A percentile compares a stretch with the other conserved stretches of the same genome.
Conservation (phyloP, 2,329 filamentous ascomycete genomes). For the Phialophora macrospora region DNA sequence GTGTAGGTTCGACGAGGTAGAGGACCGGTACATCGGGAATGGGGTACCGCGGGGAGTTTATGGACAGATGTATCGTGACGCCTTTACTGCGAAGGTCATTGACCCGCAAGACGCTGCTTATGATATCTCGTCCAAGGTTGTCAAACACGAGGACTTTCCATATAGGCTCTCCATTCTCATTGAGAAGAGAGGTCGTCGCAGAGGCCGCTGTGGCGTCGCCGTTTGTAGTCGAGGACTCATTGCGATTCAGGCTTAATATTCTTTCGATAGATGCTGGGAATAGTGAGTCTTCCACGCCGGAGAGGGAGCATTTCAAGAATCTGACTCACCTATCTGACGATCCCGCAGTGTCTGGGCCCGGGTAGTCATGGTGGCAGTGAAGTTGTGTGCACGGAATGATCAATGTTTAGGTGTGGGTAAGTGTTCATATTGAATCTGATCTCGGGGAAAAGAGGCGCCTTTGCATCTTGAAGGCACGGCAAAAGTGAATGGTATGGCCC, state of each 20-base stretch:
- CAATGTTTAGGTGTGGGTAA: neutral
- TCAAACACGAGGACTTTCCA: slow-evolving; percentile 99
- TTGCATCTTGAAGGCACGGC: neutral
- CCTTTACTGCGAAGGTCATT: slow-evolving; percentile 91
- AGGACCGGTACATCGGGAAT: slow-evolving; percentile 97
- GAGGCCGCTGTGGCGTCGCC: slow-evolving; percentile 45
- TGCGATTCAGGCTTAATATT: slow-evolving; percentile 91
- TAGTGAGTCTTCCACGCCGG: slow-evolving; percentile 30
- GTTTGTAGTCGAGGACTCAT: slow-evolving; percentile 39
- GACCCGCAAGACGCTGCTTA: slow-evolving; percentile 92
- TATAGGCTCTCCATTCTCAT: slow-evolving; percentile 80
- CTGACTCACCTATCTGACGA: slow-evolving; percentile 69
- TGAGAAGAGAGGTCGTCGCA: slow-evolving; percentile 77
- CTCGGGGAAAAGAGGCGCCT: slow-evolving; percentile 3
- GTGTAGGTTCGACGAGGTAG: slow-evolving; percentile 90
- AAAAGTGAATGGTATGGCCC: slow-evolving; percentile 5
- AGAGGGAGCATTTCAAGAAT: slow-evolving; percentile 35
- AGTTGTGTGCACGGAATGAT: slow-evolving; percentile 1
- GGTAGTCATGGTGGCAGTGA: slow-evolving; percentile 33
- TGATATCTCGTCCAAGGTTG: slow-evolving; percentile 87
- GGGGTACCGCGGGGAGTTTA: slow-evolving; percentile 78
- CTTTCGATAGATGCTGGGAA: slow-evolving; percentile 83
- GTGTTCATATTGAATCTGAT: slow-evolving; percentile 18
- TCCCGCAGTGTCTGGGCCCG: slow-evolving; percentile 64
- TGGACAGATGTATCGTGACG: slow-evolving; percentile 94